Evolutionary conservation across 768 basidiomycete genomes (phyloP).

Genomic region (Plicaturopsis crispa): DNA sequence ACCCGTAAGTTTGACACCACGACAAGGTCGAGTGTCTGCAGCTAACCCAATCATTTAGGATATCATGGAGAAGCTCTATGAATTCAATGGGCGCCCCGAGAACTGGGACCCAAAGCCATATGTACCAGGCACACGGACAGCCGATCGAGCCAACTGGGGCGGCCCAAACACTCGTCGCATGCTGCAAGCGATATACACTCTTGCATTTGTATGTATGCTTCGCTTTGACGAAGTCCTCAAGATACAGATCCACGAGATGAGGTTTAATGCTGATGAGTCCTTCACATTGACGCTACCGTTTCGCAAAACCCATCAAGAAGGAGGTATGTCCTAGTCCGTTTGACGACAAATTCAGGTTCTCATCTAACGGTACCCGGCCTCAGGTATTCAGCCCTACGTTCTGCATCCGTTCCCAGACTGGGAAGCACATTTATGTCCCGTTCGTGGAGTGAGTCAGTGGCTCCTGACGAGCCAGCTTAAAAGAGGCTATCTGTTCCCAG

Average conservation of each 20-base stretch:
- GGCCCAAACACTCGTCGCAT: conserved; percentile 18
- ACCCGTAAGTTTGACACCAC: conserved; percentile 12
- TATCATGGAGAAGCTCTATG: conserved; percentile 14
- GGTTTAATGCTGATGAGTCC: conserved; percentile 1
- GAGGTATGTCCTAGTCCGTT: conserved; percentile 12
- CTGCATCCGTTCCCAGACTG: conserved; percentile 15
- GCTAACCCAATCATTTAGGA: too few relatives aligned
- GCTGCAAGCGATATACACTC: conserved; percentile 22
- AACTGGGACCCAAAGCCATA: conserved; percentile 14
- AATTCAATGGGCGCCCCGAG: conserved; percentile 16
- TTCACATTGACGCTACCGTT: conserved; percentile 17
- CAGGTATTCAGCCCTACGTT: conserved; percentile 23
- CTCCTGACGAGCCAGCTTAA: conserved; percentile 12
- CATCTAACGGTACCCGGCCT: neutral
- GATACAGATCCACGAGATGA: conserved; percentile 21
- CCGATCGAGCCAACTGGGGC: too few relatives aligned
- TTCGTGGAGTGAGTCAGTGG: conserved; percentile 25
- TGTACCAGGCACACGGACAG: conserved; percentile 6
- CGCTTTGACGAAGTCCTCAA: conserved; percentile 27
- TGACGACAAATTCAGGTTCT: neutral
- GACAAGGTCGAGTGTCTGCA: too few relatives aligned
- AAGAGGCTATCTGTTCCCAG: conserved; percentile 25
- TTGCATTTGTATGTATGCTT: conserved; percentile 26
- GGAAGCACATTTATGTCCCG: conserved; percentile 25
- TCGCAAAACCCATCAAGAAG: conserved; percentile 21